Evolutionary conservation across 345 rosid species (phyloP), one percentile per base, ranked within the genome.

Genomic region (Citrus sinensis): DNA sequence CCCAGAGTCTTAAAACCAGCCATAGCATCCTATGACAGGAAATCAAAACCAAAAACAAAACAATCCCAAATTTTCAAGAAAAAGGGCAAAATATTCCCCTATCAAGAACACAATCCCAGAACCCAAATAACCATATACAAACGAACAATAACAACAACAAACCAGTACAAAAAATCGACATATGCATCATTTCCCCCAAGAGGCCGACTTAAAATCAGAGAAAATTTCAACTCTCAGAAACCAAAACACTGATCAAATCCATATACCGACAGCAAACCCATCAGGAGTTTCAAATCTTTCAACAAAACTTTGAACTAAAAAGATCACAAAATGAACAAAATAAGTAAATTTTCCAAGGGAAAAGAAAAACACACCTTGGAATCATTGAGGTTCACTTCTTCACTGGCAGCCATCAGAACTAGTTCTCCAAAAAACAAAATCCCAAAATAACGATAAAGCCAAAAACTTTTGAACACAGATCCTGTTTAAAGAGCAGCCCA

Each of bases 301-400:
- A 56, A 59, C 56, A 39, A 13, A 56, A 30, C 78, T 55, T 9
- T 4, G 16, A 76, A 67, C 75, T 8, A n/a, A 19, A 27, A 60
- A 54, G 8, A 29, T 27, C 3, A 25, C 29, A 20, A 54, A 71
- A 77, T 22, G 49, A 63, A 70, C 35, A 16, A 37, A 37, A 7
- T 5, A 11, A 10, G n/a, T 5, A 46, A 70, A 13, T 55, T 14
- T 22, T 1, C 22, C 49, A 8, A 16, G 25, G 51, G 72, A 34
- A 34, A 34, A 32, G 34, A 55, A 46, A n/a, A 78, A 60, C 76
- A 72, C 84, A 94, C 97, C 92, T 80, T 90, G 83, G 94, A 90
- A 66, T 94, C 98, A 29, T 84, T 90, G 77, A 89, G 85, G 82
- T 85, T 89, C 63, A 90, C 90, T 85, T 83, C 94, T 81, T 88